These are phyloP conservation scores for Phaseolus lunatus DNA, from an alignment of 306 rosid species.

Conservation along the genomic window DNA sequence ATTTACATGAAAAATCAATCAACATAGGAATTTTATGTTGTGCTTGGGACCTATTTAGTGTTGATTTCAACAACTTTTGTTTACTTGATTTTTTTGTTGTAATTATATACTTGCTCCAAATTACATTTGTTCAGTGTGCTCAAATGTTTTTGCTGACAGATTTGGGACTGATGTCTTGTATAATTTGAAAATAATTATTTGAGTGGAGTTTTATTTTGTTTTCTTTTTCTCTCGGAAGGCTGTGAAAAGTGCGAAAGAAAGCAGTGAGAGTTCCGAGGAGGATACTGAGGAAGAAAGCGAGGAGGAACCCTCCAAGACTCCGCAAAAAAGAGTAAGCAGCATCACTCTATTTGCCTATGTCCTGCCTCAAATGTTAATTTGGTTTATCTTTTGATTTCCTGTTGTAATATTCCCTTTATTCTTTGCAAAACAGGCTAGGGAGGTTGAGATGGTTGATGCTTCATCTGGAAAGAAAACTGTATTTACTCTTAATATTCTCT, in stretches of 20 bases:
- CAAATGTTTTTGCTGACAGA: not conserved
- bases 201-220: not conserved
- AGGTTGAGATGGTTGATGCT: conserved; percentile 79
- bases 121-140: too few species aligned
- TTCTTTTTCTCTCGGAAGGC: conserved; percentile 35
- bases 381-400: not conserved
- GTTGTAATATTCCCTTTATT: not conserved
- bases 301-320: conserved; percentile 54
- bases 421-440: conserved; percentile 50
- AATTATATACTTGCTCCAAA: not conserved
- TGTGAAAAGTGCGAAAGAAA: conserved; percentile 31
- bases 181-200: too few species aligned
- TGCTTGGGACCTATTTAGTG: not conserved
- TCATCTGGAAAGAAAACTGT: conserved; percentile 62
- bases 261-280: conserved; percentile 47
- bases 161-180: not conserved
- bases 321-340: conserved; percentile 55
- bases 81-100: not conserved
- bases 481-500: not conserved
- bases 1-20: too few species aligned
- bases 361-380: not conserved
- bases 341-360: not conserved
- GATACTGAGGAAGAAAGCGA: conserved; percentile 55
- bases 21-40: too few species aligned
- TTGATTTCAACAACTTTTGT: not conserved